These are phyloP conservation scores for Extremus antarcticus DNA, from an alignment of 495 filamentous ascomycete species.

Conservation along the genomic window DNA sequence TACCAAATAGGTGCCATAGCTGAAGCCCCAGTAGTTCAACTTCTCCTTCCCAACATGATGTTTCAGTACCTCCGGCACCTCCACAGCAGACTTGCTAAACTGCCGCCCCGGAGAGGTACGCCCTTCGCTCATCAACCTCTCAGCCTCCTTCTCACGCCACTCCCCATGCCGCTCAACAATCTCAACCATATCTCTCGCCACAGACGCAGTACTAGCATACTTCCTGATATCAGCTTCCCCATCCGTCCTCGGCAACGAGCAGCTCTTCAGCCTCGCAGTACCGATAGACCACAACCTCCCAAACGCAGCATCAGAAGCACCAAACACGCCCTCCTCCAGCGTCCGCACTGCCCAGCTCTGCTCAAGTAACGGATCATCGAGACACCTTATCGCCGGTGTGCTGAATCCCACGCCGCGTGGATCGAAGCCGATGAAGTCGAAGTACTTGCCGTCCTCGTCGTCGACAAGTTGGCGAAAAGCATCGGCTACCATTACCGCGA, in stretches of 20 bases:
- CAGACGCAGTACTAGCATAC: constrained; percentile 17
- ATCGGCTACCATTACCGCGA: constrained; percentile 14
- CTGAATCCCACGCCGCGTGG: constrained; percentile 31
- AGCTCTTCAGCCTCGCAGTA: constrained; percentile 25
- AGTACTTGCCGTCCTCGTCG: constrained; percentile 29
- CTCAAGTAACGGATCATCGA: constrained; percentile 15
- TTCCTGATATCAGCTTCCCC: constrained; percentile 28
- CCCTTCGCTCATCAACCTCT: not conserved
- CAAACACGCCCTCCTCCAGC: constrained; percentile 25
- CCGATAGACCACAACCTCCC: constrained; percentile 29
- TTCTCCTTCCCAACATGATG: constrained; percentile 17
- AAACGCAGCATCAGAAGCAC: constrained; percentile 29
- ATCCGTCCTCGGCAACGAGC: constrained; percentile 15
- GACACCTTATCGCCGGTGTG: constrained; percentile 37
- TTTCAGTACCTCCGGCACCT: not conserved
- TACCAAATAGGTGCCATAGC: constrained; percentile 23
- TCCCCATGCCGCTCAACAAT: constrained; percentile 32
- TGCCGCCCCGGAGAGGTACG: not conserved
- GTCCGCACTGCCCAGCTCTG: constrained; percentile 26
- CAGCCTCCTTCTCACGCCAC: constrained; percentile 29
- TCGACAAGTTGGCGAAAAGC: constrained; percentile 23
- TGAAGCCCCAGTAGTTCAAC: constrained; percentile 23
- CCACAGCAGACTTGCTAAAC: not conserved
- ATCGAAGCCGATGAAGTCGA: constrained; percentile 47
- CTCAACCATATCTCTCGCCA: constrained; percentile 21